Percentiles rank a stretch among this genome's conserved stretches.
Conservation (phyloP, 148 eudicot genomes). For the Rhododendron kiyosumense region DNA sequence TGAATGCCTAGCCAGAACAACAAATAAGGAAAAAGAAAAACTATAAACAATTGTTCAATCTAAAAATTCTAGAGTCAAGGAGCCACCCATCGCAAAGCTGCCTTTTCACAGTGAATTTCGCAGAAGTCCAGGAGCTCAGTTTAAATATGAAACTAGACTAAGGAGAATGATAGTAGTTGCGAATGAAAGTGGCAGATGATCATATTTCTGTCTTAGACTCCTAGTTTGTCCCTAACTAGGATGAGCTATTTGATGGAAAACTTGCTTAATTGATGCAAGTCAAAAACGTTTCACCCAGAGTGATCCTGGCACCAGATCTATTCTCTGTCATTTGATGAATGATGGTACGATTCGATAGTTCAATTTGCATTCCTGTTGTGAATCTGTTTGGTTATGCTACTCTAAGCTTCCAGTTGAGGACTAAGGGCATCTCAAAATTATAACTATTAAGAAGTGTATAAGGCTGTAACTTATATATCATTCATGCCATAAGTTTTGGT, state of each 20-base stretch:
- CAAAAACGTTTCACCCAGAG: not conserved
- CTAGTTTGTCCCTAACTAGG: not conserved
- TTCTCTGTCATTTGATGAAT: not conserved
- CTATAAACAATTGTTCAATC: not conserved
- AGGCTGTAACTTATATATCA: not conserved
- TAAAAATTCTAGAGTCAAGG: not conserved
- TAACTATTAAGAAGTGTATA: not conserved
- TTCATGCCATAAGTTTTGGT: not conserved
- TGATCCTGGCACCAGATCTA: no score
- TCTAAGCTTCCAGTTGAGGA: not conserved
- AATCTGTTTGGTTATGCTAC: not conserved
- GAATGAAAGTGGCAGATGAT: not conserved
- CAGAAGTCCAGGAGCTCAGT: not conserved
- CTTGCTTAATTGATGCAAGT: not conserved
- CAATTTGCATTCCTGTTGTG: not conserved
- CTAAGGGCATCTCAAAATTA: not conserved
- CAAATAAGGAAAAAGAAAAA: not conserved
- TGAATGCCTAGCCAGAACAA: not conserved
- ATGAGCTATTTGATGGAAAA: not conserved
- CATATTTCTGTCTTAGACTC: not conserved
- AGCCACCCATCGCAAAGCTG: not conserved
- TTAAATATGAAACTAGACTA: not conserved
- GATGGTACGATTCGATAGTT: not conserved
- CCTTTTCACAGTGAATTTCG: not conserved
- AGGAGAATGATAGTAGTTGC: not conserved